Evolutionary conservation across 345 rosid genomes (phyloP).

Genomic region (Physaria fendleri): DNA sequence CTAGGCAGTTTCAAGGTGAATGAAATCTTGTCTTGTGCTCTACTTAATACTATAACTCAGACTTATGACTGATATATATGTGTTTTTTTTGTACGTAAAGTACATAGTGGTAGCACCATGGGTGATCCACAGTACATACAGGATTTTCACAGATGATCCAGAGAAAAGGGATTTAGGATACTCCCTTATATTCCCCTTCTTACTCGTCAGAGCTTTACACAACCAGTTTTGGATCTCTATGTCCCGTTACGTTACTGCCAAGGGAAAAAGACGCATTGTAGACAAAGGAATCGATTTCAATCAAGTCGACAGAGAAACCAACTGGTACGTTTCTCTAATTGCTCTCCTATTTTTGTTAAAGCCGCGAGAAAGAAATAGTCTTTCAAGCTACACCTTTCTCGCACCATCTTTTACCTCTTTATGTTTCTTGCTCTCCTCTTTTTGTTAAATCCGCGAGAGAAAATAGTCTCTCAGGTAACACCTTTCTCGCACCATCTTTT

Average conservation of each 20-base stretch:
- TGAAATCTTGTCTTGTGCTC: neutral
- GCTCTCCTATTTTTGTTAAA: too few species aligned
- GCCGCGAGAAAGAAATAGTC: too few species aligned
- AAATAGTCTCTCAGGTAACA: too few species aligned
- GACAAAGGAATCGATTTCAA: constrained; percentile 57
- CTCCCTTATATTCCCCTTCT: constrained; percentile 35
- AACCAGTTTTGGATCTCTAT: constrained; percentile 56
- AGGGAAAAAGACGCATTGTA: constrained; percentile 45
- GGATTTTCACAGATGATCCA: constrained; percentile 17
- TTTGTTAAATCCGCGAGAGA: too few species aligned
- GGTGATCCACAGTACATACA: constrained; percentile 42
- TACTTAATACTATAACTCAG: neutral
- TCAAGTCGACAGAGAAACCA: constrained; percentile 59
- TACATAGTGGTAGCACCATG: constrained; percentile 50
- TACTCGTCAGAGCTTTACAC: constrained; percentile 42
- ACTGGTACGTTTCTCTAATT: too few species aligned
- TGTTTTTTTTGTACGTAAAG: constrained; percentile 24
- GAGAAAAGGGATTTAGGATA: constrained; percentile 32
- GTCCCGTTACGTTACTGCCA: constrained; percentile 45
- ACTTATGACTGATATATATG: neutral
- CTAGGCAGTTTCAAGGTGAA: constrained; percentile 49
- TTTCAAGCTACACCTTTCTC: too few species aligned
- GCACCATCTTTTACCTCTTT: too few species aligned
- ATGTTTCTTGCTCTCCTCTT: too few species aligned
- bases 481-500: too few species aligned